A percentile compares a stretch with the other conserved stretches of the same genome.
These are phyloP conservation scores for Mortierella sp. DNA, from an alignment of 371 early-diverging fungal genomes.

Conservation along the genomic window DNA sequence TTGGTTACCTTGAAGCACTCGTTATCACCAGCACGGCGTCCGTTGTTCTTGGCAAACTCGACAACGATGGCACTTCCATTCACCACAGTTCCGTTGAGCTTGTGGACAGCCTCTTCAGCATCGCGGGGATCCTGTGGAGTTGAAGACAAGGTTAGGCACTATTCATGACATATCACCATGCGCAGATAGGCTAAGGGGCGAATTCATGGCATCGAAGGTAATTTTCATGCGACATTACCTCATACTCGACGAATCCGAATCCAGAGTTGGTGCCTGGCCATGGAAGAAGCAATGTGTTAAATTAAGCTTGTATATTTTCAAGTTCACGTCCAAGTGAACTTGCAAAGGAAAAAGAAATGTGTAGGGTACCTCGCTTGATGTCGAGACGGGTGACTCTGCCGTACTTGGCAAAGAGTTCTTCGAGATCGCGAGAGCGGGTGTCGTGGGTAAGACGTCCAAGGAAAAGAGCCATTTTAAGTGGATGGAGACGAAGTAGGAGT, in stretches of 20 bases:
- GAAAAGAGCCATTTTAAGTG: conserved; percentile 62
- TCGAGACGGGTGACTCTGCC: conserved; percentile 81
- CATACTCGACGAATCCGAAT: conserved; percentile 73
- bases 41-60: conserved; percentile 73
- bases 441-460: conserved; percentile 74
- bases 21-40: conserved; percentile 65
- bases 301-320: not conserved
- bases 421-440: conserved; percentile 75
- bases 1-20: conserved; percentile 64
- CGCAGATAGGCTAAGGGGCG: not conserved
- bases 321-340: not conserved
- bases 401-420: conserved; percentile 78
- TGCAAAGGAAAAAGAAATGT: conserved; percentile 4
- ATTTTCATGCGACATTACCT: conserved; percentile 34
- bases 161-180: not conserved
- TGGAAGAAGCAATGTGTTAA: not conserved
- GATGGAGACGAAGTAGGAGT: conserved; percentile 8
- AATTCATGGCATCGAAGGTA: too few relatives aligned
- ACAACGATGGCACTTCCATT: conserved; percentile 71
- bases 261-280: conserved; percentile 52
- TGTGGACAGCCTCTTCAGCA: conserved; percentile 81
- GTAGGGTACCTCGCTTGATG: conserved; percentile 67
- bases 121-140: conserved; percentile 66
- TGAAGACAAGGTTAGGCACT: not conserved
- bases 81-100: conserved; percentile 70